Conservation (phyloP, 768 basidiomycete genomes). For the Amanita fuliginea region DNA sequence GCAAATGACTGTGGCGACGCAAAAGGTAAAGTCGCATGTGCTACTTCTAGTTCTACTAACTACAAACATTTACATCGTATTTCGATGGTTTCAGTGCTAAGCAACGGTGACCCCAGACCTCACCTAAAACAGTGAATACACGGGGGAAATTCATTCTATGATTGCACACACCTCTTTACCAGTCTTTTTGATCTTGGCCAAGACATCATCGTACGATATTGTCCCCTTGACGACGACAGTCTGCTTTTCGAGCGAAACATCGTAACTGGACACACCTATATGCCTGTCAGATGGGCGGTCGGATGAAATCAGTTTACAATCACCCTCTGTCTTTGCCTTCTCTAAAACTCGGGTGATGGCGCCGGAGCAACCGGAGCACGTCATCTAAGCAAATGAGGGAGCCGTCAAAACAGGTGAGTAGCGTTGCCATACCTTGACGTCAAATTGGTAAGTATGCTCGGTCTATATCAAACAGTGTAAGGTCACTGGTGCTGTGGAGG, state of each 20-base stretch:
- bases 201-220: conserved; percentile 51
- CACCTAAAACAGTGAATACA: conserved; percentile 15
- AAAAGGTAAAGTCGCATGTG: background rate
- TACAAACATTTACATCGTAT: too few relatives aligned
- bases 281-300: background rate
- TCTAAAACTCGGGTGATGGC: conserved; percentile 67
- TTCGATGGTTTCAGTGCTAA: conserved; percentile 6
- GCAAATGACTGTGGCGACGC: background rate
- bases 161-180: conserved; percentile 66
- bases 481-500: background rate
- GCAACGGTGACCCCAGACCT: conserved; percentile 32
- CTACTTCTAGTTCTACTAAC: too few relatives aligned
- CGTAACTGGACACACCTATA: conserved; percentile 32
- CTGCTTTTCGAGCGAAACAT: conserved; percentile 58
- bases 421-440: conserved; percentile 58
- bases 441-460: conserved; percentile 60
- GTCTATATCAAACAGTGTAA: background rate
- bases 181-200: conserved; percentile 78
- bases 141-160: background rate
- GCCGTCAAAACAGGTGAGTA: background rate
- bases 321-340: conserved; percentile 46
- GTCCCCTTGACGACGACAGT: conserved; percentile 58
- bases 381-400: conserved; percentile 48
- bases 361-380: conserved; percentile 78
- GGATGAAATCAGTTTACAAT: background rate